phyloP scores from a whole-genome alignment of 1,284 basidiomycete species.

The Microbotryomycetes sp. region DNA sequence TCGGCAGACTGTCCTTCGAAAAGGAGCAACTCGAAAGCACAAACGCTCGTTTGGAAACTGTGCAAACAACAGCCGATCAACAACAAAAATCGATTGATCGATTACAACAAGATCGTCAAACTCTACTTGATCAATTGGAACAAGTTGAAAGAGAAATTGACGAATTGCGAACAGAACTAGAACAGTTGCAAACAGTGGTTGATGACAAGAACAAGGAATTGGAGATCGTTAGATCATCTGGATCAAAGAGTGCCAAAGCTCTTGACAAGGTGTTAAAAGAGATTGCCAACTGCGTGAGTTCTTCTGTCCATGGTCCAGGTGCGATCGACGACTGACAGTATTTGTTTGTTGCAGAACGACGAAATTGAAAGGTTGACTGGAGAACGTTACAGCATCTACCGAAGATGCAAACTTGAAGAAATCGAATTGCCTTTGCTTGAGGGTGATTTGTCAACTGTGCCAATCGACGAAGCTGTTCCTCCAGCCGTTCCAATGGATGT shows the following conservation, averaged over 20 bases:
- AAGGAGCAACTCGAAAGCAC: constrained; percentile 61
- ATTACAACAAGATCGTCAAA: constrained; percentile 15
- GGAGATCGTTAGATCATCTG: constrained; percentile 68
- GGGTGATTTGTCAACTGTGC: constrained; percentile 77
- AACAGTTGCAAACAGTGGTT: constrained; percentile 38
- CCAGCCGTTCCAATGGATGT: constrained; percentile 64
- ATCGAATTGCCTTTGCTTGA: constrained; percentile 70
- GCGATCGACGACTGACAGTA: too few species aligned
- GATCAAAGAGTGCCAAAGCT: constrained; percentile 61
- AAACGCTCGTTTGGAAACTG: constrained; percentile 56
- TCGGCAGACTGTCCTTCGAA: constrained; percentile 65
- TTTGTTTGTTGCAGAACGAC: constrained; percentile 60
- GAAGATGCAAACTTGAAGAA: constrained; percentile 89
- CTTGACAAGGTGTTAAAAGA: constrained; percentile 86
- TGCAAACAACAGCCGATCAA: constrained; percentile 6
- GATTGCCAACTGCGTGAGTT: constrained; percentile 64
- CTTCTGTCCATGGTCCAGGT: constrained; percentile 4
- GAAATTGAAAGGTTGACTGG: constrained; percentile 83
- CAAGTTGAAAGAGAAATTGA: constrained; percentile 43
- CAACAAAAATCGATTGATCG: constrained; percentile 14
- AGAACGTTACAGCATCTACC: constrained; percentile 79
- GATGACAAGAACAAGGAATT: constrained; percentile 64
- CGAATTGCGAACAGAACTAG: constrained; percentile 48
- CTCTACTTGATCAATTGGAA: constrained; percentile 19
- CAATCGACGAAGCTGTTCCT: constrained; percentile 68